phyloP scores from a whole-genome alignment of 345 rosid genomes.

The Syzygium jambos region DNA sequence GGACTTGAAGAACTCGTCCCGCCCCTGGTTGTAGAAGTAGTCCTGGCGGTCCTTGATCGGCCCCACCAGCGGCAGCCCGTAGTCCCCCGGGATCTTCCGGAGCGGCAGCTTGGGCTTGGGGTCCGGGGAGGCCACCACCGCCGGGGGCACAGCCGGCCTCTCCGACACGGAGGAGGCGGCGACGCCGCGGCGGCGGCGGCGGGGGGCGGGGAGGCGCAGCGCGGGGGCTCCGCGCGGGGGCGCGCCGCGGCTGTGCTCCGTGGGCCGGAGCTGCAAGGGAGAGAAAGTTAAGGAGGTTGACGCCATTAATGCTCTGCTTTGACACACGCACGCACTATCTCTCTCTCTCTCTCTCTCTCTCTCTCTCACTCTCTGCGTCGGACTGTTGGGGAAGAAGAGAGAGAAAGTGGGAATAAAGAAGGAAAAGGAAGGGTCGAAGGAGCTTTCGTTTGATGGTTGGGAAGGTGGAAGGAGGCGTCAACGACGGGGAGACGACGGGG shows the following conservation, averaged over 20 bases:
- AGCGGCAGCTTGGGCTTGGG: conserved; percentile 31
- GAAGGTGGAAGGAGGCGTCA: not conserved
- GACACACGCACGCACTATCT: not conserved
- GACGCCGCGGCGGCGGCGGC: not conserved
- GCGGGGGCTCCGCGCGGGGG: not conserved
- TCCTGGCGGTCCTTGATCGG: conserved; percentile 68
- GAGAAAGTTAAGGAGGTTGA: not conserved
- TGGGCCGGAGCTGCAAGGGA: not conserved
- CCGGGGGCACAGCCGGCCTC: not conserved
- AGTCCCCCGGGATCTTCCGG: conserved; percentile 57
- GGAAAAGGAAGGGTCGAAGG: not conserved
- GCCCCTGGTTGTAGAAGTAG: conserved; percentile 64
- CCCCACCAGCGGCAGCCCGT: conserved; percentile 71
- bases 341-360: not conserved
- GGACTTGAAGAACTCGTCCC: conserved; percentile 67
- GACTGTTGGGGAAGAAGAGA: not conserved
- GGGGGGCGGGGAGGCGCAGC: not conserved
- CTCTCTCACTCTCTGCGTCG: not conserved
- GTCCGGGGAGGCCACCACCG: not conserved
- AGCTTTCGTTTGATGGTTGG: not conserved
- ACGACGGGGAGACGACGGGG: not conserved
- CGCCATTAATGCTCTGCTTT: not conserved
- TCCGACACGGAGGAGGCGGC: conserved; percentile 1
- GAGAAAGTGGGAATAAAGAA: not conserved
- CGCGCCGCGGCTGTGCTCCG: not conserved